Percentiles rank a stretch among this genome's conserved stretches.
phyloP scores from a whole-genome alignment of 2,329 filamentous ascomycete genomes.

The Fusarium sp. region DNA sequence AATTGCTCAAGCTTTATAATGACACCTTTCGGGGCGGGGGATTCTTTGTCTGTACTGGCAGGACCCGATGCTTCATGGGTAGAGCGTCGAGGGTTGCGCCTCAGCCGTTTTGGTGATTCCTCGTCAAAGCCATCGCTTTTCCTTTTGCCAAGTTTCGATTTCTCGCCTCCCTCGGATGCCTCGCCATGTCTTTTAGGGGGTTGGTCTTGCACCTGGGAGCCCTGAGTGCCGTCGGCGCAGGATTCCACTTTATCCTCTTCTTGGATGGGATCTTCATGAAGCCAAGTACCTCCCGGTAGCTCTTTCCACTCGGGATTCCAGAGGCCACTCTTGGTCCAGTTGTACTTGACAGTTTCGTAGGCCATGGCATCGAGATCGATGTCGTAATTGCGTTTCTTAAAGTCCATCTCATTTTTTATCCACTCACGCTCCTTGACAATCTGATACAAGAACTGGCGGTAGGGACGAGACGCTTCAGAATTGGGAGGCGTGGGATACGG shows the following conservation, averaged over 20 bases:
- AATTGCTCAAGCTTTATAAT: neutral
- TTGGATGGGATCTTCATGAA: neutral
- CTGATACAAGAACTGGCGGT: conserved; percentile 28
- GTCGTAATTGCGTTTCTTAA: neutral
- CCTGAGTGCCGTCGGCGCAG: neutral
- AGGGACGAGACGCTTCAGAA: conserved; percentile 29
- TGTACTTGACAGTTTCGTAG: conserved; percentile 20
- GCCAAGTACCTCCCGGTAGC: neutral
- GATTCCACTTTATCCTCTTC: neutral
- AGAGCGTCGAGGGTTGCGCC: neutral
- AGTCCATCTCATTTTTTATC: conserved; percentile 15
- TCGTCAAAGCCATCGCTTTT: neutral
- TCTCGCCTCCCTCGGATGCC: neutral
- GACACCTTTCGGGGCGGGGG: neutral
- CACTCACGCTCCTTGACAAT: conserved; percentile 21
- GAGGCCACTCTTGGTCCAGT: neutral
- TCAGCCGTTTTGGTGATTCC: conserved; percentile 3
- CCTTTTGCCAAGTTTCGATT: neutral
- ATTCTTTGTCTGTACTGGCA: neutral
- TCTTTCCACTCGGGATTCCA: neutral
- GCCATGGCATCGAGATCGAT: conserved; percentile 9
- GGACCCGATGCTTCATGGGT: neutral
- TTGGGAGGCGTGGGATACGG: conserved; percentile 7
- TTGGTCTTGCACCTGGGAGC: neutral
- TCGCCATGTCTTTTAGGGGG: neutral